Percentiles rank a stretch among this genome's conserved stretches.
Conservation (phyloP, 768 basidiomycete genomes). For the Auriscalpium vulgare region DNA sequence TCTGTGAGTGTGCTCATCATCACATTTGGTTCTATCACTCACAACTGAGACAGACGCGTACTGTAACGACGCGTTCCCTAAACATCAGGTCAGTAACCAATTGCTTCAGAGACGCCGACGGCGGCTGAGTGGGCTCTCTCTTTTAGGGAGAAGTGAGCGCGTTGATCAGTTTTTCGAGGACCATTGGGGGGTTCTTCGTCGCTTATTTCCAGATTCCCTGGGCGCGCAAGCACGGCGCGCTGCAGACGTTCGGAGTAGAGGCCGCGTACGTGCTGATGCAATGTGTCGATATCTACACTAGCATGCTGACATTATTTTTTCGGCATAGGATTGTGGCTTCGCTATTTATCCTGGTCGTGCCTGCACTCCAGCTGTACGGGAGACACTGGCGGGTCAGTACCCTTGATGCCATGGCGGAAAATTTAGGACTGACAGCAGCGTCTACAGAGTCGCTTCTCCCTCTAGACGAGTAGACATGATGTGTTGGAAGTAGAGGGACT, state of each 20-base stretch:
- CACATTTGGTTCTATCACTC: no score
- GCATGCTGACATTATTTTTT: neutral
- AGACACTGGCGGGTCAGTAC: constrained; percentile 30
- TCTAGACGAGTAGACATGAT: no score
- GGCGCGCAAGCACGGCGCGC: constrained; percentile 50
- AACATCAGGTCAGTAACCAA: constrained; percentile 19
- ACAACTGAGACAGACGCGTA: constrained; percentile 30
- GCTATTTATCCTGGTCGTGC: constrained; percentile 44
- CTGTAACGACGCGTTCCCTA: constrained; percentile 42
- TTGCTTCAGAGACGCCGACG: no score
- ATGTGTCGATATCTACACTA: neutral
- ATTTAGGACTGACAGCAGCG: no score
- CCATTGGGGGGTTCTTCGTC: constrained; percentile 55
- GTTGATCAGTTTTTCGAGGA: constrained; percentile 48
- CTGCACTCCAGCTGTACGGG: constrained; percentile 45
- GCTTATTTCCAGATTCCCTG: constrained; percentile 63
- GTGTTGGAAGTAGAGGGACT: no score
- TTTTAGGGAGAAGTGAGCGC: constrained; percentile 51
- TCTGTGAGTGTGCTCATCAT: constrained; percentile 35
- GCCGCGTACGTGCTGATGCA: constrained; percentile 37
- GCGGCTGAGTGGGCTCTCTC: no score
- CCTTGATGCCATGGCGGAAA: no score
- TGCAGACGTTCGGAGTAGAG: constrained; percentile 56
- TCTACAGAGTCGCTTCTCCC: no score
- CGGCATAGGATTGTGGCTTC: constrained; percentile 38